Evolutionary conservation across 257 asterid genomes (phyloP).

Genomic region (Gentiana macrophylla): DNA sequence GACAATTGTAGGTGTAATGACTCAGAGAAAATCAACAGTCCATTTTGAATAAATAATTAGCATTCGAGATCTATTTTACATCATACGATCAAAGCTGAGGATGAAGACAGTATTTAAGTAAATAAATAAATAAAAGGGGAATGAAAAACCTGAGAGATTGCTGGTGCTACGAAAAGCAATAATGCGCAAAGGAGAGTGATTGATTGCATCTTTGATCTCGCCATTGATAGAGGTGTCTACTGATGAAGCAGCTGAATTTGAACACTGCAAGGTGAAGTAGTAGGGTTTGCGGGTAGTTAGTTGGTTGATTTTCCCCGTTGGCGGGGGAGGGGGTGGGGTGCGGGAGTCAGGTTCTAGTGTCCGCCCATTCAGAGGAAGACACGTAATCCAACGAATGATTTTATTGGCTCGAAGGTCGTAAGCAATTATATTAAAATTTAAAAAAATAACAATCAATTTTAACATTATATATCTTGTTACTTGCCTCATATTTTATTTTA

Average conservation of each 20-base stretch:
- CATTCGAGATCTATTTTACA: not conserved
- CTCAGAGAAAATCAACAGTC: not conserved
- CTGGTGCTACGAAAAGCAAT: slow-evolving; percentile 25
- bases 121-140: not conserved
- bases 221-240: slow-evolving; percentile 14
- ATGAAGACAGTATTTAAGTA: not conserved
- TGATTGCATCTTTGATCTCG: slow-evolving; percentile 11
- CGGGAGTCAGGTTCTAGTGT: not conserved
- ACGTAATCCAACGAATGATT: not conserved
- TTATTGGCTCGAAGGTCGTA: slow-evolving; percentile 4
- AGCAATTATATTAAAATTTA: not conserved
- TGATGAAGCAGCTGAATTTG: too few species aligned
- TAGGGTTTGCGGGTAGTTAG: too few species aligned
- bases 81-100: not conserved
- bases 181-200: slow-evolving; percentile 17
- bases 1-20: too few species aligned
- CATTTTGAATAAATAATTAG: not conserved
- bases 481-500: too few species aligned
- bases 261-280: too few species aligned
- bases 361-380: slow-evolving; percentile 2
- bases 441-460: not conserved
- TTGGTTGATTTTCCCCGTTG: not conserved
- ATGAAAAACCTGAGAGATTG: slow-evolving; percentile 33
- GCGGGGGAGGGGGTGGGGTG: too few species aligned
- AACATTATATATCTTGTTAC: not conserved